Evolutionary conservation across 2,329 filamentous ascomycete genomes (phyloP).

Genomic region (Fusarium heterosporum): DNA sequence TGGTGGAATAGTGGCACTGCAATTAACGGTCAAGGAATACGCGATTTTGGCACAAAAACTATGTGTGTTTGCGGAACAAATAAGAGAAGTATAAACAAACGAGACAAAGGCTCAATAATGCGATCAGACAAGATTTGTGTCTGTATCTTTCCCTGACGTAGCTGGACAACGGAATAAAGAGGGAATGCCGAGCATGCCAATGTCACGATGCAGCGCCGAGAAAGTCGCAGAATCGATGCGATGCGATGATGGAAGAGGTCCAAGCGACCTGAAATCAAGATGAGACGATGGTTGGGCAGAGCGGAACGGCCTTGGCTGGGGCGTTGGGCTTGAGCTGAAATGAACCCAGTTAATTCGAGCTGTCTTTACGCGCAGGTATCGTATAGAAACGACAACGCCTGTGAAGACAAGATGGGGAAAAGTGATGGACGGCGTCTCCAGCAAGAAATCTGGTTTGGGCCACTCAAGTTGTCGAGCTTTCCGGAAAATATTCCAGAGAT

Average conservation of each 20-base stretch:
- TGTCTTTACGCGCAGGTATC: slow-evolving; percentile 19
- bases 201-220: slow-evolving; percentile 37
- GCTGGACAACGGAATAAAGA: slow-evolving; percentile 28
- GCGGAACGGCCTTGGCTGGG: slow-evolving; percentile 8
- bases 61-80: slow-evolving; percentile 16
- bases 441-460: slow-evolving; percentile 12
- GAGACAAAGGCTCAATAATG: slow-evolving; percentile 10
- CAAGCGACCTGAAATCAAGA: slow-evolving; percentile 23
- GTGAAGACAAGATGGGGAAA: slow-evolving; percentile 6
- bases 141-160: slow-evolving; percentile 25
- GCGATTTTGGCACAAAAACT: slow-evolving; percentile 15
- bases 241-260: slow-evolving; percentile 31
- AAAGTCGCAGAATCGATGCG: slow-evolving; percentile 30
- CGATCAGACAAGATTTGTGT: slow-evolving; percentile 17
- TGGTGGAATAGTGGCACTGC: slow-evolving; percentile 45
- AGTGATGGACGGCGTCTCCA: slow-evolving; percentile 28
- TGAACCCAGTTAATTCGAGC: slow-evolving; percentile 17
- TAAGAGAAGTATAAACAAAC: slow-evolving; percentile 8
- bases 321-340: slow-evolving; percentile 28
- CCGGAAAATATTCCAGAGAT: slow-evolving; percentile 10
- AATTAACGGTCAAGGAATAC: slow-evolving; percentile 16
- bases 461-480: slow-evolving; percentile 31
- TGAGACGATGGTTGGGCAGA: slow-evolving; percentile 18
- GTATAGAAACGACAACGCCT: not conserved
- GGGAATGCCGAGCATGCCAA: slow-evolving; percentile 49